Conservation (phyloP, 306 rosid genomes). For the Ormosia semicastrata region DNA sequence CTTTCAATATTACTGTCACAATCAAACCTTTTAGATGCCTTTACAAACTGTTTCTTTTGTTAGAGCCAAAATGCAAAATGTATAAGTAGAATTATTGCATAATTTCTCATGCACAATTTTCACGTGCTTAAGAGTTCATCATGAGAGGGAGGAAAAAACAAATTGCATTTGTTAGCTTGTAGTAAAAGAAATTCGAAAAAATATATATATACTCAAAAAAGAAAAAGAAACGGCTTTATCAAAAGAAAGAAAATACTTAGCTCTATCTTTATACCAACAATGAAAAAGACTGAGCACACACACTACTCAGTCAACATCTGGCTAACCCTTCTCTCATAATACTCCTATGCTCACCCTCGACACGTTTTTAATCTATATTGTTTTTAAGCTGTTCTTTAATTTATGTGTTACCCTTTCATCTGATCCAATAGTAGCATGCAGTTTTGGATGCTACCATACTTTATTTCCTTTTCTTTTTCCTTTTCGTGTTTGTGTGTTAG, state of each 20-base stretch:
- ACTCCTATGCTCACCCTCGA: background rate
- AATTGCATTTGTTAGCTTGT: background rate
- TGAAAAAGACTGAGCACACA: slow-evolving; percentile 30
- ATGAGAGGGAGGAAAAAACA: background rate
- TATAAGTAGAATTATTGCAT: background rate
- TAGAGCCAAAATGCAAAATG: background rate
- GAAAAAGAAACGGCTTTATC: slow-evolving; percentile 18
- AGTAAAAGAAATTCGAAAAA: background rate
- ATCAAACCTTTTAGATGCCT: background rate
- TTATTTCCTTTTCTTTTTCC: background rate
- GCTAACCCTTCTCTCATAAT: background rate
- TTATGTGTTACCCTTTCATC: background rate
- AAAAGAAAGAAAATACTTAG: slow-evolving; percentile 20
- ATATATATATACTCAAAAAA: background rate
- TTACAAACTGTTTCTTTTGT: background rate
- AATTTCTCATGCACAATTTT: slow-evolving; percentile 27
- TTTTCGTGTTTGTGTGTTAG: slow-evolving; percentile 14
- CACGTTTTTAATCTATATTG: slow-evolving; percentile 27
- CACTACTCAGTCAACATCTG: slow-evolving; percentile 14
- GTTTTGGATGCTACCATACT: slow-evolving; percentile 10
- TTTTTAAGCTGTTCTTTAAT: background rate
- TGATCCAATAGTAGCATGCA: slow-evolving; percentile 14
- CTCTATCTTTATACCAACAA: slow-evolving; percentile 24
- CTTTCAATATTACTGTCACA: background rate
- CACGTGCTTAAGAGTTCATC: slow-evolving; percentile 29